Conservation (phyloP, 352 stramenopile genomes). For the Blastocystis sp. region DNA sequence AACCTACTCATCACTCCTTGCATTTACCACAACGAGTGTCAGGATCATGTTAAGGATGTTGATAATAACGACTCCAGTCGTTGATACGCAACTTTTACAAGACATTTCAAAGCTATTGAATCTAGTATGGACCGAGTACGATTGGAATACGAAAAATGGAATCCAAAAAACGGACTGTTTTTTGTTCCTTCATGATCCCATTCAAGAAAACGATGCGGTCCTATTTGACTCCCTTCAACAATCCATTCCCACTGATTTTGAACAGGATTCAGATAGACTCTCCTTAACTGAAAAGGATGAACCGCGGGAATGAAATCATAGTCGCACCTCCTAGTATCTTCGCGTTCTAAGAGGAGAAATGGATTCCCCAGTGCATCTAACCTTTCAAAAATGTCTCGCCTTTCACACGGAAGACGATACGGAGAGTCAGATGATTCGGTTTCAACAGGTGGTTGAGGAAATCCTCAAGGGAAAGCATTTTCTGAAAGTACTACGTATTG, state of each 20-base stretch:
- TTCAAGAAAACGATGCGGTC: not conserved
- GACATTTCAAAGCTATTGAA: not conserved
- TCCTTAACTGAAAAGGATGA: too few relatives aligned
- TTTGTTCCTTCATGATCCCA: not conserved
- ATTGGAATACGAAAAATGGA: not conserved
- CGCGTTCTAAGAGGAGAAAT: too few relatives aligned
- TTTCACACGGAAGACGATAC: not conserved
- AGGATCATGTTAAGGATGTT: not conserved
- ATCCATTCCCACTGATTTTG: too few relatives aligned
- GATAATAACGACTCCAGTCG: not conserved
- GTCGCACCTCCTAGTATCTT: too few relatives aligned
- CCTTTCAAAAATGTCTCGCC: not conserved
- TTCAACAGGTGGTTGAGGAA: not conserved
- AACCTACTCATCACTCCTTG: not conserved
- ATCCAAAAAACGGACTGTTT: not conserved
- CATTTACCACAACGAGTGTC: not conserved
- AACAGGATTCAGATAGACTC: too few relatives aligned
- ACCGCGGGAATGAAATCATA: too few relatives aligned
- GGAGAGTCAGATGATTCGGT: not conserved
- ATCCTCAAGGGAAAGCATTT: not conserved
- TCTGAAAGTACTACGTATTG: too few relatives aligned
- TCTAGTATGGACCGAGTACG: not conserved
- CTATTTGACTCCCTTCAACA: not conserved
- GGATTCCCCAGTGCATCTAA: too few relatives aligned
- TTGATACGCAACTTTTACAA: constrained; percentile 20